Conservation (phyloP, 768 basidiomycete species). For the Hemileccinum rubropunctum region DNA sequence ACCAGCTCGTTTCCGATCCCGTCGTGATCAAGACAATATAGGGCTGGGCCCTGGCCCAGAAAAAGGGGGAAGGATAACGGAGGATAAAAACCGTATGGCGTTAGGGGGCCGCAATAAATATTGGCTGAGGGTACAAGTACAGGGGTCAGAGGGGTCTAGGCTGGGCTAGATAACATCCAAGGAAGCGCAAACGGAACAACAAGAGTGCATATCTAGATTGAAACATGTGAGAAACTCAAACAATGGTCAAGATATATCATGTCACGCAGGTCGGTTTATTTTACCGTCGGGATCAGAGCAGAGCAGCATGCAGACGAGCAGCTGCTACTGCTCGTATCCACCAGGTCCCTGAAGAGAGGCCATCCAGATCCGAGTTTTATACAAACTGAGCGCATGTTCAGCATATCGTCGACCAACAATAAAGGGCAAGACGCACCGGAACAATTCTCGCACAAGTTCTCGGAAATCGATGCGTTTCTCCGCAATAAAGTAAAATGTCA, state of each 20-base stretch:
- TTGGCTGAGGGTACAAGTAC: constrained; percentile 23
- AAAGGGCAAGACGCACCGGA: constrained; percentile 51
- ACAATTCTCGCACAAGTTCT: constrained; percentile 92
- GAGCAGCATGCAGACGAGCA: background rate
- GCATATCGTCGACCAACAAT: constrained; percentile 5
- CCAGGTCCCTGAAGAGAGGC: constrained; percentile 65
- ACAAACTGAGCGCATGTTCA: constrained; percentile 49
- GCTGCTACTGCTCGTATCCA: constrained; percentile 41
- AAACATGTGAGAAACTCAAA: constrained; percentile 9
- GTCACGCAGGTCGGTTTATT: constrained; percentile 15
- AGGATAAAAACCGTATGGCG: background rate
- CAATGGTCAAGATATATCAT: constrained; percentile 25
- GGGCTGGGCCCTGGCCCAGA: too few species aligned
- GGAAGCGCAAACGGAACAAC: background rate
- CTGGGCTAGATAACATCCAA: constrained; percentile 31
- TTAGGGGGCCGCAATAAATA: constrained; percentile 20
- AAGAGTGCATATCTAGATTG: constrained; percentile 32
- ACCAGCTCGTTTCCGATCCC: constrained; percentile 9
- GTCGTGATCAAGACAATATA: background rate
- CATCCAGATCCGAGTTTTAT: constrained; percentile 97
- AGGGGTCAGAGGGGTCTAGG: constrained; percentile 24
- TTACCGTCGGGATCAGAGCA: constrained; percentile 1
- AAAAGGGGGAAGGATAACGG: background rate
- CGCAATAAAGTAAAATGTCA: constrained; percentile 97
- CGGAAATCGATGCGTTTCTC: constrained; percentile 96